These are phyloP conservation scores for Gelatoporia subvermispora DNA, from an alignment of 768 basidiomycete species.

Conservation along the genomic window DNA sequence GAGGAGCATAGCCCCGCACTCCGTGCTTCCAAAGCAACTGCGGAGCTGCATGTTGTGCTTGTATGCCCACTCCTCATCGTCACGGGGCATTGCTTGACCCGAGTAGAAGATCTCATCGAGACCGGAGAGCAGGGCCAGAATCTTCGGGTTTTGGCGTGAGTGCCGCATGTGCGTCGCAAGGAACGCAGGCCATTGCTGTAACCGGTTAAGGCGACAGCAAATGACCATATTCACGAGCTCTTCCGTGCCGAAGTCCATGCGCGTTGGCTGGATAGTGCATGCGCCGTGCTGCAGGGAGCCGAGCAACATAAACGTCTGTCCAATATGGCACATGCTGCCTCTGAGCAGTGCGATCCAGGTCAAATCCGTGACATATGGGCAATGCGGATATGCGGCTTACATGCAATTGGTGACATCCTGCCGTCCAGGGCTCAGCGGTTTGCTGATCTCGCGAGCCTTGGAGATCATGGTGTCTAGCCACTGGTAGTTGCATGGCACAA, in stretches of 20 bases:
- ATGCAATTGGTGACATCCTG: slow-evolving; percentile 67
- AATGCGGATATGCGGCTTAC: slow-evolving; percentile 37
- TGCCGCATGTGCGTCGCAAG: slow-evolving; percentile 55
- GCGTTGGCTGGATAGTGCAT: slow-evolving; percentile 63
- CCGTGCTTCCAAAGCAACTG: slow-evolving; percentile 75
- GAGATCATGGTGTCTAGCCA: slow-evolving; percentile 52
- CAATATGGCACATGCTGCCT: slow-evolving; percentile 78
- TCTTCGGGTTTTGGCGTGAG: slow-evolving; percentile 50
- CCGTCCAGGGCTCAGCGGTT: slow-evolving; percentile 41
- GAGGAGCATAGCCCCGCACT: slow-evolving; percentile 65
- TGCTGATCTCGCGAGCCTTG: slow-evolving; percentile 51
- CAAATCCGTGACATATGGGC: not conserved
- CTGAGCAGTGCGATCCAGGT: slow-evolving; percentile 36
- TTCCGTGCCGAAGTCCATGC: slow-evolving; percentile 51
- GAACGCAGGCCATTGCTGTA: slow-evolving; percentile 65
- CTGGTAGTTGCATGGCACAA: slow-evolving; percentile 59
- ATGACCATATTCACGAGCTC: slow-evolving; percentile 68
- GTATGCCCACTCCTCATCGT: slow-evolving; percentile 67
- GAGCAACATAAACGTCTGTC: slow-evolving; percentile 66
- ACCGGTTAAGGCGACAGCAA: slow-evolving; percentile 57
- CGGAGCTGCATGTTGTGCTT: slow-evolving; percentile 46
- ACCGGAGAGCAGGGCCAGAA: slow-evolving; percentile 47
- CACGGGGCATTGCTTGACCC: slow-evolving; percentile 54
- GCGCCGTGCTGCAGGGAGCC: slow-evolving; percentile 63
- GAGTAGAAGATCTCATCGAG: slow-evolving; percentile 60